Evolutionary conservation across 2,329 filamentous ascomycete species (phyloP).

Genomic region (Neonectria magnoliae): DNA sequence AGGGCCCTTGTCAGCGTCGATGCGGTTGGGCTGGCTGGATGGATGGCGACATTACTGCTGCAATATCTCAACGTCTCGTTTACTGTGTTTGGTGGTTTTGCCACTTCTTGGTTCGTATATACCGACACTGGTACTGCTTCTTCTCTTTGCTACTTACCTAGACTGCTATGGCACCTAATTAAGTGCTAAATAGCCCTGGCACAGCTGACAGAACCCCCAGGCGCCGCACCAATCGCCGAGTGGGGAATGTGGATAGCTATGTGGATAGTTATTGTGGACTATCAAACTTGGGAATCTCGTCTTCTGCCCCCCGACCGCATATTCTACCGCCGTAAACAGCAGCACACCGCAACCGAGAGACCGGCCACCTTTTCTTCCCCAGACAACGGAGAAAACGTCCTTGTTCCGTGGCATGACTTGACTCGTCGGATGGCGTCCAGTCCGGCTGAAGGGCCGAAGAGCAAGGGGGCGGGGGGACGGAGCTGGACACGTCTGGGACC

Average conservation of each 20-base stretch:
- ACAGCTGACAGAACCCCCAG: too few species aligned
- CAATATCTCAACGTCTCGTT: too few species aligned
- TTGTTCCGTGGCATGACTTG: conserved; percentile 26
- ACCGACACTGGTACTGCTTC: too few species aligned
- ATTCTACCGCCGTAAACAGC: neutral
- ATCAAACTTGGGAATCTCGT: neutral
- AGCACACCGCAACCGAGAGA: neutral
- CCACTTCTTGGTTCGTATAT: too few species aligned
- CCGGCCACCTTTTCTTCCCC: neutral
- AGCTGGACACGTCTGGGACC: neutral
- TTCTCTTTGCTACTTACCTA: too few species aligned
- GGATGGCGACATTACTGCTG: neutral
- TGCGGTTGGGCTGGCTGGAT: neutral
- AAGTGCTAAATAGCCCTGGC: too few species aligned
- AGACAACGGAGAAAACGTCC: conserved; percentile 9
- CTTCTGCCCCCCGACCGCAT: too few species aligned
- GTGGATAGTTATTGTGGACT: neutral
- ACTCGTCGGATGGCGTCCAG: conserved; percentile 35
- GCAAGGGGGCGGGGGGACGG: neutral
- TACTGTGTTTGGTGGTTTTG: too few species aligned
- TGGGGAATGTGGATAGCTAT: neutral
- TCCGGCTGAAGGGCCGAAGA: conserved; percentile 14
- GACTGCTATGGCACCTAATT: too few species aligned
- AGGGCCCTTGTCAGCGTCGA: neutral
- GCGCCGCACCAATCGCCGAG: neutral